Conservation (phyloP, 768 basidiomycete genomes). For the Russula emetica region DNA sequence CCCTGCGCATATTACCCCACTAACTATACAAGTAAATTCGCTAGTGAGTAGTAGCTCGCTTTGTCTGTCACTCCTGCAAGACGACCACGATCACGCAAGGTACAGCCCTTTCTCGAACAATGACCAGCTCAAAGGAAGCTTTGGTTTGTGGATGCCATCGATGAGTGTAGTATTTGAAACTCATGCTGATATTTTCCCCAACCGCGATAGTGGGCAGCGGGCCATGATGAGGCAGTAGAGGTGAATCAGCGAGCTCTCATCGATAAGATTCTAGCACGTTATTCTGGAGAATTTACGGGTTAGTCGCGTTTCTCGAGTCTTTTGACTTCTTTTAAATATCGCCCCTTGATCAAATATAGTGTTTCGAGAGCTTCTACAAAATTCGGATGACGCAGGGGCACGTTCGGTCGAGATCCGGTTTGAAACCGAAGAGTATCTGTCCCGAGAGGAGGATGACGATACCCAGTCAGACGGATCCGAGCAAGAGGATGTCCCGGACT, state of each 20-base stretch:
- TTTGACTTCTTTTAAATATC: neutral
- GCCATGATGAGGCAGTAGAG: conserved; percentile 77
- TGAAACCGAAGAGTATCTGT: conserved; percentile 53
- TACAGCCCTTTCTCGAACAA: neutral
- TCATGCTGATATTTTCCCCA: neutral
- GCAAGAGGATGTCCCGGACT: conserved; percentile 46
- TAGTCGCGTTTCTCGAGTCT: conserved; percentile 14
- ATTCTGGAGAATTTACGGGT: conserved; percentile 91
- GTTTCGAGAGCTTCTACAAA: conserved; percentile 86
- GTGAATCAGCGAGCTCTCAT: conserved; percentile 96
- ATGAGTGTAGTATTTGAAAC: neutral
- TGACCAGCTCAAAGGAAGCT: conserved; percentile 20
- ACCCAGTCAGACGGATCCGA: neutral
- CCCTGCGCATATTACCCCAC: neutral
- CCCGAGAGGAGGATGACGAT: conserved; percentile 32
- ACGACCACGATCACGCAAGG: neutral
- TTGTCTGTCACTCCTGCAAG: neutral
- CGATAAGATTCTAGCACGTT: conserved; percentile 95
- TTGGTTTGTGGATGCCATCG: conserved; percentile 10
- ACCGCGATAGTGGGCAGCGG: conserved; percentile 44
- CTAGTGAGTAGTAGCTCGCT: neutral
- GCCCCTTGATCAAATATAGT: conserved; percentile 35
- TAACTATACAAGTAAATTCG: neutral
- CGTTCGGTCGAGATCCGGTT: conserved; percentile 75
- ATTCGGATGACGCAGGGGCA: conserved; percentile 88